Evolutionary conservation across 192 early-diverging fungal species (phyloP), one percentile per base, ranked within the genome.

Genomic region (Backusella westeae): DNA sequence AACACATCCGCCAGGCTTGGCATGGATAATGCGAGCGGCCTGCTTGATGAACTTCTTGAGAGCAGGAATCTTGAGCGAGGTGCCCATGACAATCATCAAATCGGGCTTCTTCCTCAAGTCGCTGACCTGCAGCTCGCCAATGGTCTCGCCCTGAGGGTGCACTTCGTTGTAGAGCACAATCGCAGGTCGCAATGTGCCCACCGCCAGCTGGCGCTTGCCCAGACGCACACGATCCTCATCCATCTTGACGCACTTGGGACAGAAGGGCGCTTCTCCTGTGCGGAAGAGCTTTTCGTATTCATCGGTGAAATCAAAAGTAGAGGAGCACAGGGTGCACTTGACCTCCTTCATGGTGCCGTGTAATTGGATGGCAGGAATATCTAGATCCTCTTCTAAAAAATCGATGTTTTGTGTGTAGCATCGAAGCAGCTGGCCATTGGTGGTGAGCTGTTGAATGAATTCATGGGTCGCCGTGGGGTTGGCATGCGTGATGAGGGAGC

Each of bases 371-470:
- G 96, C 93, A 67, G 89, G 85, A 77, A 95, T 73, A 23, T 91
- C 90, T 1, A 94, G 82, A 32, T 89, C 85, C 56, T 89, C 88
- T 77, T 98, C 97, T 14, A 99, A 84, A 77, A 93, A 91, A 77
- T 99, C 97, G 73, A 98, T 99, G 80, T 99, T 99, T 83, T 97
- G 97, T 26, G 97, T 97, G 70, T 99, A 99, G 82, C 94, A 96
- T 8, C 97, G 82, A 17, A 96, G 72, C 1, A 99, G 87, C 78
- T 95, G 92, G 15, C 92, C 91, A 5, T 82, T 77, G 19, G 92
- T 89, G n/a, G 91, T 87, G 1, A 99, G 81, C 56, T 86, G 77
- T 46, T 92, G 91, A 71, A 99, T 89, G 75, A 98, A 98, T 39
- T 83, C 76, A 79, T 99, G 97, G 6, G 96, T 95, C 2, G 89